phyloP scores from a whole-genome alignment of 1,284 basidiomycete genomes.

The Paramarasmius palmivorus region DNA sequence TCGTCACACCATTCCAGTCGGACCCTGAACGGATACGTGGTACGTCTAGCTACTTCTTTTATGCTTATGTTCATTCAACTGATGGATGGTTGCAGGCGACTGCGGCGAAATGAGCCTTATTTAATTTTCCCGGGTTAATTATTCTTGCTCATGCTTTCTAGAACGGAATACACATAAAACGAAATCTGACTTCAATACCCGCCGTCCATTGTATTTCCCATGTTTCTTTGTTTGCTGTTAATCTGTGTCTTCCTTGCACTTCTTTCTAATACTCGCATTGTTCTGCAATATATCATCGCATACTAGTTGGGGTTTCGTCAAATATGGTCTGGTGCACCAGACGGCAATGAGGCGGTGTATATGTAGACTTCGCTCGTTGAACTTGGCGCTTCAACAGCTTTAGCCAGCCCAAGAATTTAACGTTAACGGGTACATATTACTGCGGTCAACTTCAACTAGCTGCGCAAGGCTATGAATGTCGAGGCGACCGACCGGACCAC shows the following conservation, averaged over 20 bases:
- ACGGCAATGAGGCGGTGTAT: no score
- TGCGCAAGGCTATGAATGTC: no score
- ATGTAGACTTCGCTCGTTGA: no score
- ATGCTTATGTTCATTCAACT: neutral
- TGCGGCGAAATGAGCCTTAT: slow-evolving; percentile 40
- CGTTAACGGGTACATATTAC: no score
- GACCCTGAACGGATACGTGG: slow-evolving; percentile 53
- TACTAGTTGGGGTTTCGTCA: neutral
- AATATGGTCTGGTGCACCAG: no score
- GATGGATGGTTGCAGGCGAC: slow-evolving; percentile 36
- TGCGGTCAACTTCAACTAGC: no score
- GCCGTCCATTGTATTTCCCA: slow-evolving; percentile 43
- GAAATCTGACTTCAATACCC: slow-evolving; percentile 41
- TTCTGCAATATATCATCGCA: slow-evolving; percentile 35
- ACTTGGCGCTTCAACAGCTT: no score
- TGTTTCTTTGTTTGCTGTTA: slow-evolving; percentile 10
- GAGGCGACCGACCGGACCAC: no score
- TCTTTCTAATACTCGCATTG: slow-evolving; percentile 40
- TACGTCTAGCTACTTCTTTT: slow-evolving; percentile 28
- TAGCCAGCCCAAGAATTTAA: no score
- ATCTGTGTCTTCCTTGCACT: slow-evolving; percentile 25
- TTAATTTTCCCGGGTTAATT: slow-evolving; percentile 8
- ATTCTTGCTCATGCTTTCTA: slow-evolving; percentile 16
- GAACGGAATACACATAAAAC: slow-evolving; percentile 21
- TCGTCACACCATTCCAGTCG: slow-evolving; percentile 56